A percentile compares a stretch with the other conserved stretches of the same genome.
Evolutionary conservation across 78 protist genomes (phyloP).

Genomic region (Dictyostelium firmibasis): DNA sequence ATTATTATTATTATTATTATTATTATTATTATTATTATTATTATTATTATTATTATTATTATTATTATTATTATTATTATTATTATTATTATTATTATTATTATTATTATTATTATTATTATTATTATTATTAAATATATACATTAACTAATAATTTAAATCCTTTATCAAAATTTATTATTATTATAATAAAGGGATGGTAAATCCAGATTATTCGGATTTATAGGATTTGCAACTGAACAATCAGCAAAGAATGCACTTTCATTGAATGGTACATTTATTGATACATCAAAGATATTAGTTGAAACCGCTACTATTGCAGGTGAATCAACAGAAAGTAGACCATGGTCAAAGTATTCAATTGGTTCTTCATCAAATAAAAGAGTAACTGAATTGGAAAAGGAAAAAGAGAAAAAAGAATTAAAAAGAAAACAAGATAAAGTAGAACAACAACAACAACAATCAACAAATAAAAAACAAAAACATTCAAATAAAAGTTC

Average conservation of each 20-base stretch:
- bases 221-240: conserved; percentile 91
- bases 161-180: too few species aligned
- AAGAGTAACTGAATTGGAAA: neutral
- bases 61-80: too few species aligned
- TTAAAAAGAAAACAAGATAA: conserved; percentile 7
- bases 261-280: conserved; percentile 83
- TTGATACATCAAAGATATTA: conserved; percentile 89
- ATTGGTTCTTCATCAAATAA: conserved; percentile 82
- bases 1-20: too few species aligned
- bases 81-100: too few species aligned
- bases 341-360: conserved; percentile 91
- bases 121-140: too few species aligned
- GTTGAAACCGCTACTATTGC: conserved; percentile 87
- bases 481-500: neutral
- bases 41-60: too few species aligned
- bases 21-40: too few species aligned
- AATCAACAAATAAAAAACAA: neutral
- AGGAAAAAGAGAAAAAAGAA: conserved; percentile 14
- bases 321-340: neutral
- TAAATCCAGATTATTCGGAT: conserved; percentile 92
- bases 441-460: neutral
- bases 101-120: too few species aligned
- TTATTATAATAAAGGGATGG: conserved; percentile 84
- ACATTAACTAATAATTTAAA: too few species aligned
- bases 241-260: conserved; percentile 88